Conservation (phyloP, 2,329 filamentous ascomycete species). For the Rugonectria rugulosa region DNA sequence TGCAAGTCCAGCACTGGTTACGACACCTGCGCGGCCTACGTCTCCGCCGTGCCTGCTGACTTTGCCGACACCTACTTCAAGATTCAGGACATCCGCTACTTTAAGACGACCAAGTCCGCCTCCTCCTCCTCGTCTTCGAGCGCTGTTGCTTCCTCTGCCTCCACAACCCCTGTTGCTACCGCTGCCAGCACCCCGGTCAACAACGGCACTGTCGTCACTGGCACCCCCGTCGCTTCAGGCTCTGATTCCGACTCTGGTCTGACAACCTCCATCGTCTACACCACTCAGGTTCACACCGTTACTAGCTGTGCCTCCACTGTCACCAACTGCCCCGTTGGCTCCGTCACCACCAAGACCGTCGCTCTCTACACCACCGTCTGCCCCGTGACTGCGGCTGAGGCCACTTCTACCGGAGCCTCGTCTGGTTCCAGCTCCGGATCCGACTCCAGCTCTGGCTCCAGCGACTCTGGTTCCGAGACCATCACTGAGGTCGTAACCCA, state of each 20-base stretch:
- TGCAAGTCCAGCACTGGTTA: constrained; percentile 22
- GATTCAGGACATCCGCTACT: constrained; percentile 53
- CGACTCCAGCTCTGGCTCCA: not conserved
- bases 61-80: constrained; percentile 53
- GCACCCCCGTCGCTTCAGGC: not conserved
- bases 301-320: constrained; percentile 47
- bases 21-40: constrained; percentile 46
- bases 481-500: constrained; percentile 25
- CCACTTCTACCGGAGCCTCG: constrained; percentile 10
- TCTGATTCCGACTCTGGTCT: constrained; percentile 5
- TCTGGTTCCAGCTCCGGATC: constrained; percentile 15
- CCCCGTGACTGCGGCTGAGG: constrained; percentile 37
- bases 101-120: constrained; percentile 34
- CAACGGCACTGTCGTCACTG: constrained; percentile 9
- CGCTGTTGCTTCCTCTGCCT: not conserved
- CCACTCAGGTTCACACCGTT: constrained; percentile 28
- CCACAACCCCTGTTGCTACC: not conserved
- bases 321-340: constrained; percentile 56
- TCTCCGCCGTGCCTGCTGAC: constrained; percentile 45
- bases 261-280: constrained; percentile 46
- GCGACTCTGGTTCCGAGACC: constrained; percentile 13
- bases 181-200: constrained; percentile 7
- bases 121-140: not conserved
- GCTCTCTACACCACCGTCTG: constrained; percentile 53
- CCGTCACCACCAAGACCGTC: constrained; percentile 47